Evolutionary conservation across 1,139 yeast species (phyloP).

Genomic region (Diutina sp.): DNA sequence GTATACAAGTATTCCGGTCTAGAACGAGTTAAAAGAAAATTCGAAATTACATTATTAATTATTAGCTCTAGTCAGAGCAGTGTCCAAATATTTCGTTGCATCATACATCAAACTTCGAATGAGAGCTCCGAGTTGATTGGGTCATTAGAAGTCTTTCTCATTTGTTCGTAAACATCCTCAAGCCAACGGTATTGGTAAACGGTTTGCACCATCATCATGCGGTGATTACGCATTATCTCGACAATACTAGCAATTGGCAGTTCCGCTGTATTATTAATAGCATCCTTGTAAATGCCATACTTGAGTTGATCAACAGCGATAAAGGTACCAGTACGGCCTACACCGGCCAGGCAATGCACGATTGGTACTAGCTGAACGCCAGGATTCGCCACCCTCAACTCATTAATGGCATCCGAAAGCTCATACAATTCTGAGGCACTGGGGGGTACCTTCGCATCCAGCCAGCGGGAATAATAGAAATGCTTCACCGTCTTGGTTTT

Average conservation of each 20-base stretch:
- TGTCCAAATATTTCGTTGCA: not conserved
- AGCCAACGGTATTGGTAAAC: conserved; percentile 41
- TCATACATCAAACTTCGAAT: not conserved
- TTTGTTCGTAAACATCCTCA: conserved; percentile 11
- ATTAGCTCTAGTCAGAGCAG: not conserved
- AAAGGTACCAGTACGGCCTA: conserved; percentile 74
- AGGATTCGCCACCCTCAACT: not conserved
- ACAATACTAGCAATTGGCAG: conserved; percentile 13
- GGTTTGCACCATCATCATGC: conserved; percentile 64
- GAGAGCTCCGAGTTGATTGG: not conserved
- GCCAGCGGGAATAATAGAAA: conserved; percentile 43
- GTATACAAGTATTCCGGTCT: too few species aligned
- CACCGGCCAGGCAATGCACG: conserved; percentile 80
- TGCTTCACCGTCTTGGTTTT: conserved; percentile 34
- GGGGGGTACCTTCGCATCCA: conserved; percentile 39
- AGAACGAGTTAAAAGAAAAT: not conserved
- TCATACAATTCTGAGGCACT: conserved; percentile 10
- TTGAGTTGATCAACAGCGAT: conserved; percentile 50
- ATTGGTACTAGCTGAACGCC: conserved; percentile 18
- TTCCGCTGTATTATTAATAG: not conserved
- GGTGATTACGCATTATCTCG: conserved; percentile 31
- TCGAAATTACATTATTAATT: not conserved
- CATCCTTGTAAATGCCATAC: conserved; percentile 5
- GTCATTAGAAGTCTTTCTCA: not conserved
- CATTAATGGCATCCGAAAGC: conserved; percentile 4